Evolutionary conservation across 208 protist genomes (phyloP).

Genomic region (Trypanosoma grayi): DNA sequence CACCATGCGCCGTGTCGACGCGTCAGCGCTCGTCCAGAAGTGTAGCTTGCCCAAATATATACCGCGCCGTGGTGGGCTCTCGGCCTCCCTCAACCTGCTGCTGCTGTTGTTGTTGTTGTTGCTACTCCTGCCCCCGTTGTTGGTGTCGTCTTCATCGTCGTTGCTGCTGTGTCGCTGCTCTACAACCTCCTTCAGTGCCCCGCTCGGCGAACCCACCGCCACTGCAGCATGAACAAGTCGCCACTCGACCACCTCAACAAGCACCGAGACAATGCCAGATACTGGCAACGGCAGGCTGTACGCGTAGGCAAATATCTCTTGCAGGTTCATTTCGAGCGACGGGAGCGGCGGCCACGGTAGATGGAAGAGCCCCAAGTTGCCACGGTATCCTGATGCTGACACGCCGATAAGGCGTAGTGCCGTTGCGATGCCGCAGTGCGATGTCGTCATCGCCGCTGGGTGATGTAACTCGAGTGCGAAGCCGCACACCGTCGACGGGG

Average conservation of each 20-base stretch:
- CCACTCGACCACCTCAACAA: conserved; percentile 31
- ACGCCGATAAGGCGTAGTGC: conserved; percentile 25
- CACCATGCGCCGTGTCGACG: conserved; percentile 10
- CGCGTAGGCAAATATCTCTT: conserved; percentile 7
- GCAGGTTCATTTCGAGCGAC: not conserved
- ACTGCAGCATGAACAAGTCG: not conserved
- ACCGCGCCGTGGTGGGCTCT: not conserved
- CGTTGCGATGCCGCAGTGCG: conserved; percentile 16
- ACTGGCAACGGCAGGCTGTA: conserved; percentile 13
- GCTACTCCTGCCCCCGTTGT: not conserved
- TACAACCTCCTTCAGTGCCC: not conserved
- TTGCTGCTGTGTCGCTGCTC: not conserved
- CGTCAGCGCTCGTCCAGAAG: conserved; percentile 27
- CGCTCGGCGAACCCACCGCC: not conserved
- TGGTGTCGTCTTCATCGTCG: not conserved
- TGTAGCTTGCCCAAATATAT: conserved; percentile 26
- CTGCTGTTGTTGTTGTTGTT: not conserved
- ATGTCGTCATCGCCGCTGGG: not conserved
- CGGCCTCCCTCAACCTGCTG: not conserved
- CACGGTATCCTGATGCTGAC: conserved; percentile 9
- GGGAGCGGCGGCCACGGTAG: conserved; percentile 28
- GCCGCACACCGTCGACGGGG: conserved; percentile 23
- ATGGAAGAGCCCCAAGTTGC: conserved; percentile 19
- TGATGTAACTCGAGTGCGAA: conserved; percentile 29
- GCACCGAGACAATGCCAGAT: conserved; percentile 18